Conservation (phyloP, 1,139 yeast genomes). For the Saccharomycopsis phalli region DNA sequence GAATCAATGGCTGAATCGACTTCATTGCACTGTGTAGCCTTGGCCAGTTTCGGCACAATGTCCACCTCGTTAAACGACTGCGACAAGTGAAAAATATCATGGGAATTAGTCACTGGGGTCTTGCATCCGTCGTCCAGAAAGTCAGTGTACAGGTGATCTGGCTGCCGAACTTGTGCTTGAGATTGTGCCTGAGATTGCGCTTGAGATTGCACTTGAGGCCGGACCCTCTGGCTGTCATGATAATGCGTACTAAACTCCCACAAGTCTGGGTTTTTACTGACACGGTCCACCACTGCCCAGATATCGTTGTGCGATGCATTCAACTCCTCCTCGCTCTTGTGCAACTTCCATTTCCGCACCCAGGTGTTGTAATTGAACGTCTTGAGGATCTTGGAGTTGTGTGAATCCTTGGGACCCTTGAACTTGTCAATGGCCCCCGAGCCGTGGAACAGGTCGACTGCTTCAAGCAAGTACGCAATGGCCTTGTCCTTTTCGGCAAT, state of each 20-base stretch:
- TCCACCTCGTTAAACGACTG: constrained; percentile 16
- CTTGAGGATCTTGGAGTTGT: constrained; percentile 3
- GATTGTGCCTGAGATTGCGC: no score
- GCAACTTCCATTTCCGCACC: constrained; percentile 10
- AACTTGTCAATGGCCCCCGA: constrained; percentile 1
- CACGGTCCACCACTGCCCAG: constrained; percentile 14
- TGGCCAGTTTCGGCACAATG: no score
- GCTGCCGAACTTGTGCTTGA: not conserved
- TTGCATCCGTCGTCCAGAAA: no score
- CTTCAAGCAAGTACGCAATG: constrained; percentile 7
- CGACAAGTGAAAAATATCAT: constrained; percentile 4
- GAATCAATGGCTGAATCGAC: no score
- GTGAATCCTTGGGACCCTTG: constrained; percentile 1
- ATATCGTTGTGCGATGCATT: constrained; percentile 8
- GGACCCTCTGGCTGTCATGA: constrained; percentile 10
- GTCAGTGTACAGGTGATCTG: no score
- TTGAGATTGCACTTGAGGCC: not conserved
- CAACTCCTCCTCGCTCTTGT: not conserved
- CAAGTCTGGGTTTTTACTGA: constrained; percentile 8
- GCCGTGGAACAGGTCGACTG: constrained; percentile 6
- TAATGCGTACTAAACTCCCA: constrained; percentile 15
- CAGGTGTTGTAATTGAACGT: constrained; percentile 8
- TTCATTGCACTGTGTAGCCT: no score
- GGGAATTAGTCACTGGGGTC: no score
- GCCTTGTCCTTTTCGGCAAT: constrained; percentile 14